A percentile compares a stretch with the other conserved stretches of the same genome.
phyloP scores from a whole-genome alignment of 495 filamentous ascomycete species.

The Lindgomyces ingoldianus region DNA sequence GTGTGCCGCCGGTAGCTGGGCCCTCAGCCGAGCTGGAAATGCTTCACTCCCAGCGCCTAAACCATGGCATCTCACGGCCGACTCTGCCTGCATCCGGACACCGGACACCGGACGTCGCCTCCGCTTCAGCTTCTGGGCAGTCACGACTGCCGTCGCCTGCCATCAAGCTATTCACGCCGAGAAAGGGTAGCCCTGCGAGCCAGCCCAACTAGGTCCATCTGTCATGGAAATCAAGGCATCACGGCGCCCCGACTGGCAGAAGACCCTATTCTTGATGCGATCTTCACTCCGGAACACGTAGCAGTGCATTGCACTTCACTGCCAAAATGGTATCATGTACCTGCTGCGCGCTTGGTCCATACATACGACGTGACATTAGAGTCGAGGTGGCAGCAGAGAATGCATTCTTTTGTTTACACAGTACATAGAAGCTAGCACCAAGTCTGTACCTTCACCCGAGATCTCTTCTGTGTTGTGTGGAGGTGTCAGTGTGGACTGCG shows the following conservation, averaged over 20 bases:
- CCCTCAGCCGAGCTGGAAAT: too few species aligned
- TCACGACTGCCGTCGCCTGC: too few species aligned
- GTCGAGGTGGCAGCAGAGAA: too few species aligned
- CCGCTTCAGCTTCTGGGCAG: neutral
- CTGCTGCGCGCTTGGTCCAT: neutral
- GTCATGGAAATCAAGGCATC: neutral
- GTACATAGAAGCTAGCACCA: too few species aligned
- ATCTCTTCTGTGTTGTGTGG: too few species aligned
- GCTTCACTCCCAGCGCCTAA: neutral
- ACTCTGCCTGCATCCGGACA: conserved; percentile 1
- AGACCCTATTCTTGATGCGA: conserved; percentile 3
- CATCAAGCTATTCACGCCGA: neutral
- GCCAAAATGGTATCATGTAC: neutral
- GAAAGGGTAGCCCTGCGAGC: neutral
- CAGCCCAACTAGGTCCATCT: neutral
- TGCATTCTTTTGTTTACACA: too few species aligned
- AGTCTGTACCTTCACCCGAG: too few species aligned
- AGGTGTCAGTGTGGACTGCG: neutral
- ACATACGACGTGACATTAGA: neutral
- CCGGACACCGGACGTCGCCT: neutral
- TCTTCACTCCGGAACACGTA: conserved; percentile 34
- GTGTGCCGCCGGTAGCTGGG: too few species aligned
- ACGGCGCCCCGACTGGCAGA: conserved; percentile 1
- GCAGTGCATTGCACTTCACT: conserved; percentile 12
- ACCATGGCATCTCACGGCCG: neutral